Evolutionary conservation across 148 eudicot genomes (phyloP).

Genomic region (Vaccinium vitisidaea): DNA sequence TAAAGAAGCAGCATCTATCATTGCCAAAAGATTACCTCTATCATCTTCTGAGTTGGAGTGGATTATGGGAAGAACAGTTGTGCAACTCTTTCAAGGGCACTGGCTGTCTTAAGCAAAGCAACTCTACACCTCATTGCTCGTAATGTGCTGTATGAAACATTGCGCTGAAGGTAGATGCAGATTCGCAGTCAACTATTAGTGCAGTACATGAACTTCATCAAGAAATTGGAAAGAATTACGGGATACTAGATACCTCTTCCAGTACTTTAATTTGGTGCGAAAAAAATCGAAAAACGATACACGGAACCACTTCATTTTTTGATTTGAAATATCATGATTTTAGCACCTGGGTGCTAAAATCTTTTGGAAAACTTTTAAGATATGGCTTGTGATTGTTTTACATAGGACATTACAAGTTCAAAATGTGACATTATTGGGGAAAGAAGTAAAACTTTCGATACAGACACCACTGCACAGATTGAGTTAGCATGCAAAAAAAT

Average conservation of each 20-base stretch:
- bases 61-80: slow-evolving; percentile 72
- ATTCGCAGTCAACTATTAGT: neutral
- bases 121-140: neutral
- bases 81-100: slow-evolving; percentile 51
- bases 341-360: too few species aligned
- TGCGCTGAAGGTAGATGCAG: neutral
- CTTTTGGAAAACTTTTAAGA: too few species aligned
- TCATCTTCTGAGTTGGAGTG: slow-evolving; percentile 57
- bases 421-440: neutral
- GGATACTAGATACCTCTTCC: too few species aligned
- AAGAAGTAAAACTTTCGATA: neutral
- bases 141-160: neutral
- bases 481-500: too few species aligned
- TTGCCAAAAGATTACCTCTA: slow-evolving; percentile 45
- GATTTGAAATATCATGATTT: too few species aligned
- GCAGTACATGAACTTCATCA: neutral
- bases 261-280: too few species aligned
- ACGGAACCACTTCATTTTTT: too few species aligned
- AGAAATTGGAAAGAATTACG: neutral
- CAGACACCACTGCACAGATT: too few species aligned
- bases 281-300: too few species aligned
- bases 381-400: neutral
- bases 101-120: slow-evolving; percentile 37
- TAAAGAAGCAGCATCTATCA: slow-evolving; percentile 49
- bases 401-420: neutral